Conservation (phyloP, 192 early-diverging fungal species). For the Gryganskiella cystojenkinii region DNA sequence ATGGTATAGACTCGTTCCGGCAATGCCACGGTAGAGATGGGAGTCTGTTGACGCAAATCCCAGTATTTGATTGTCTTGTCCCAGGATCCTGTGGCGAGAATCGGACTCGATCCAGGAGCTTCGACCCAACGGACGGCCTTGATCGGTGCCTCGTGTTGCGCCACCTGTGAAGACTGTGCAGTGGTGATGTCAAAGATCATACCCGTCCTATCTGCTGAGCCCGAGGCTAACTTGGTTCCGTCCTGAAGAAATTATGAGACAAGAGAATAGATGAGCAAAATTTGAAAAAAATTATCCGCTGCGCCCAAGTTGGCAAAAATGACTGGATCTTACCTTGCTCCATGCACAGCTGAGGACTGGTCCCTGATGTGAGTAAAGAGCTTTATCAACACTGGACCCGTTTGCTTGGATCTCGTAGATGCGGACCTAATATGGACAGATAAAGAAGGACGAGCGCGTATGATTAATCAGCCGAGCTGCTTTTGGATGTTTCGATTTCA, state of each 20-base stretch:
- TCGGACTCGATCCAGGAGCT: slow-evolving; percentile 56
- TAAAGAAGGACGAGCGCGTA: not conserved
- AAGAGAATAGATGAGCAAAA: not conserved
- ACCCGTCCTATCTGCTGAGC: slow-evolving; percentile 90
- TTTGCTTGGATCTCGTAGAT: slow-evolving; percentile 89
- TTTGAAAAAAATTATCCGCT: not conserved
- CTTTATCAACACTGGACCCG: slow-evolving; percentile 81
- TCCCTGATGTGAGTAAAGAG: slow-evolving; percentile 81
- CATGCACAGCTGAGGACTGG: slow-evolving; percentile 87
- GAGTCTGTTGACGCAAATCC: slow-evolving; percentile 85
- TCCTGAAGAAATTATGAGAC: slow-evolving; percentile 69
- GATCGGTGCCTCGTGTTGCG: slow-evolving; percentile 92
- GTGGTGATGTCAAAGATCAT: slow-evolving; percentile 87
- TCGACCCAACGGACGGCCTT: slow-evolving; percentile 84
- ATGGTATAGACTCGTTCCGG: slow-evolving; percentile 93
- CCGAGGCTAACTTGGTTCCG: slow-evolving; percentile 89
- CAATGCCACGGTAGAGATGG: slow-evolving; percentile 76
- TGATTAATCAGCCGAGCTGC: not conserved
- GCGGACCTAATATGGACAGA: slow-evolving; percentile 75
- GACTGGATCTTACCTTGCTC: slow-evolving; percentile 72
- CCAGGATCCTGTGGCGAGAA: slow-evolving; percentile 93
- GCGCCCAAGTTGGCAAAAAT: slow-evolving; percentile 3
- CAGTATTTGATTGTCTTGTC: slow-evolving; percentile 97
- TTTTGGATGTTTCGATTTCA: not conserved
- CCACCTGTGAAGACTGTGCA: slow-evolving; percentile 84